phyloP scores from a whole-genome alignment of 495 filamentous ascomycete genomes.

The Xylaria longipes region DNA sequence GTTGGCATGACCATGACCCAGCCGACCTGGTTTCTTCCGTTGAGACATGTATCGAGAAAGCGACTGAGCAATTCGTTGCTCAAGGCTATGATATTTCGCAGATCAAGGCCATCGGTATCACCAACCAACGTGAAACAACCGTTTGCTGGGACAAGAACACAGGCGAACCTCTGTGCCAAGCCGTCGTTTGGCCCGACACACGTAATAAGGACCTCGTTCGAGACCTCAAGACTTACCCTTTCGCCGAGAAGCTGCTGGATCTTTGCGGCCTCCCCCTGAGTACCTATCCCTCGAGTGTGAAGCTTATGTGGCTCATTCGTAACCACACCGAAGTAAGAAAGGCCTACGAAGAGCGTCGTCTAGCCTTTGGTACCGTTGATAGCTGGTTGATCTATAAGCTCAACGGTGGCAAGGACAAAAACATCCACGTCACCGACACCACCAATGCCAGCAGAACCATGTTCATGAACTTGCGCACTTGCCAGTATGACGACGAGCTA shows the following conservation, averaged over 20 bases:
- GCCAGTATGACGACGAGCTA: conserved; percentile 83
- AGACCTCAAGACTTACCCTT: conserved; percentile 71
- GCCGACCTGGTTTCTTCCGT: conserved; percentile 79
- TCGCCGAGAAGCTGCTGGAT: conserved; percentile 71
- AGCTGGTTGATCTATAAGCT: conserved; percentile 90
- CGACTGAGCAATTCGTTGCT: conserved; percentile 73
- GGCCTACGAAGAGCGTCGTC: conserved; percentile 79
- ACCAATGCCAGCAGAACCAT: conserved; percentile 95
- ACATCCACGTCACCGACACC: conserved; percentile 82
- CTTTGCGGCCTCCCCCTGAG: conserved; percentile 90
- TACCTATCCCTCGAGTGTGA: conserved; percentile 91
- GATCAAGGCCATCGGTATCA: conserved; percentile 89
- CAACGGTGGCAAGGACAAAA: conserved; percentile 74
- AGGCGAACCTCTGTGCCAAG: conserved; percentile 85
- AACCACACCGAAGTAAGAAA: conserved; percentile 74
- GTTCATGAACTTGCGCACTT: conserved; percentile 91
- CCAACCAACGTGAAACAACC: conserved; percentile 93
- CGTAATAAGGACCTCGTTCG: conserved; percentile 79
- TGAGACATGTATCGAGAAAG: conserved; percentile 82
- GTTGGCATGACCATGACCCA: conserved; percentile 96
- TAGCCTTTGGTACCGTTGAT: conserved; percentile 94
- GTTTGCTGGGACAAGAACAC: conserved; percentile 90
- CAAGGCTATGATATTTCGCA: conserved; percentile 72
- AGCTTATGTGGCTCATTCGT: conserved; percentile 83
- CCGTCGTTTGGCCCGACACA: conserved; percentile 94